These are phyloP conservation scores for Periconia digitata DNA, from an alignment of 2,329 filamentous ascomycete species.

Conservation along the genomic window DNA sequence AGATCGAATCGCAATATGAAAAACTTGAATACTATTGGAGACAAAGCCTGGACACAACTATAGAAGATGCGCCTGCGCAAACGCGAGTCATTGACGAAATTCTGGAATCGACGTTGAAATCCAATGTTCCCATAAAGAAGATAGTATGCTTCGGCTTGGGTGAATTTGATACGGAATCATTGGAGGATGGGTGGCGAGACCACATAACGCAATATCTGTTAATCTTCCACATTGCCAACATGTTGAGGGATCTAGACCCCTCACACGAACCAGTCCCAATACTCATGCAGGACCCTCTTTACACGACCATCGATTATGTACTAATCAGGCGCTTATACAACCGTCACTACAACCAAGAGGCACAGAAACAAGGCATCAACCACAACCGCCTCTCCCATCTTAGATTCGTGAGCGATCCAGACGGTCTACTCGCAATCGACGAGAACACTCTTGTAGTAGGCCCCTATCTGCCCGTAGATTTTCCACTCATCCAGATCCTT, in stretches of 20 bases:
- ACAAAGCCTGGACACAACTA: background rate
- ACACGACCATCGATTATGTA: slow-evolving; percentile 7
- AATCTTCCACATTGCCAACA: slow-evolving; percentile 12
- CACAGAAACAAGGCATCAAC: background rate
- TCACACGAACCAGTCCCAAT: slow-evolving; percentile 3
- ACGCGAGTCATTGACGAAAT: background rate
- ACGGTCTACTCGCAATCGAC: slow-evolving; percentile 19
- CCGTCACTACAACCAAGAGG: background rate
- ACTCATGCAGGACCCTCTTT: slow-evolving; percentile 21
- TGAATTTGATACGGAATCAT: background rate
- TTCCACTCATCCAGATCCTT: slow-evolving; percentile 21
- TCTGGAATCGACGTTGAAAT: background rate
- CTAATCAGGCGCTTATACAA: slow-evolving; percentile 3
- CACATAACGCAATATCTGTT: slow-evolving; percentile 15
- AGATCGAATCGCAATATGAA: background rate
- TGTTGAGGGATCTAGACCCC: slow-evolving; percentile 8
- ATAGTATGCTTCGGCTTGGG: slow-evolving; percentile 19
- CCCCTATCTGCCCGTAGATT: slow-evolving; percentile 9
- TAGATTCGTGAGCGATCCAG: slow-evolving; percentile 14
- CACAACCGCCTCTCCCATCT: background rate
- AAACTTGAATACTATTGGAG: background rate
- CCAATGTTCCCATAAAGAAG: slow-evolving; percentile 4
- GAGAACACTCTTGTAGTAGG: slow-evolving; percentile 16
- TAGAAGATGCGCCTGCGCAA: background rate
- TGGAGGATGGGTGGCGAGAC: background rate